Evolutionary conservation across 2,329 filamentous ascomycete species (phyloP), one percentile per base, ranked within the genome.

Genomic region (Nemania sp.): DNA sequence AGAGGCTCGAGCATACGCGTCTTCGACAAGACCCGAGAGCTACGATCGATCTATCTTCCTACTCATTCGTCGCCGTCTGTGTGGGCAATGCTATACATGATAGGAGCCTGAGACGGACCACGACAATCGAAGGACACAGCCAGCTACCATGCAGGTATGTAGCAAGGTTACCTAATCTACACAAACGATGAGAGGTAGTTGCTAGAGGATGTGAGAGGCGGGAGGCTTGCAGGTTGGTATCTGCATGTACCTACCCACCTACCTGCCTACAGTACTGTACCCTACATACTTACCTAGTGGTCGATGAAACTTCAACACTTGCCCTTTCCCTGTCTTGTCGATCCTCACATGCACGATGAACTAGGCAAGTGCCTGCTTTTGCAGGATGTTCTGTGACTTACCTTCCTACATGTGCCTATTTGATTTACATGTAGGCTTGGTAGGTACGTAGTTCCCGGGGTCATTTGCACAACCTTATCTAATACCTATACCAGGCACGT

Each of bases 301-400:
- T 56, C 55, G 60, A 61, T 67, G 59, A 67, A 61, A 61, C 52
- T 62, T 20, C 18, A 62, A n/a, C 22, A 35, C 32, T 62, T 45
- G 55, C 53, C 32, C 57, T 59, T 56, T 57, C 64, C 45, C 49
- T 47, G 53, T 8, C 35, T n/a, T 35, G 67, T 53, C 55, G 64
- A 67, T 69, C 64, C 51, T 61, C 18, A 60, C 35, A 57, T 56
- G 53, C 53, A 56, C 24, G 32, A 41, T 24, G 32, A 56, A 24
- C 2, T 11, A 41, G 8, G n/a, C 4, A 35, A 7, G 38, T 11
- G 15, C 11, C 11, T 35, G 32, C 32, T 8, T 35, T 35, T 35
- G 32, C n/a, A 13, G 20, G 22, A 22, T 51, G 20, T n/a, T 20
- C 27, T 24, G 47, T n/a, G 26, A 27, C 47, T 22, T 51, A 45